phyloP scores from a whole-genome alignment of 1,139 yeast genomes.

The Nakaseomyces sp. region DNA sequence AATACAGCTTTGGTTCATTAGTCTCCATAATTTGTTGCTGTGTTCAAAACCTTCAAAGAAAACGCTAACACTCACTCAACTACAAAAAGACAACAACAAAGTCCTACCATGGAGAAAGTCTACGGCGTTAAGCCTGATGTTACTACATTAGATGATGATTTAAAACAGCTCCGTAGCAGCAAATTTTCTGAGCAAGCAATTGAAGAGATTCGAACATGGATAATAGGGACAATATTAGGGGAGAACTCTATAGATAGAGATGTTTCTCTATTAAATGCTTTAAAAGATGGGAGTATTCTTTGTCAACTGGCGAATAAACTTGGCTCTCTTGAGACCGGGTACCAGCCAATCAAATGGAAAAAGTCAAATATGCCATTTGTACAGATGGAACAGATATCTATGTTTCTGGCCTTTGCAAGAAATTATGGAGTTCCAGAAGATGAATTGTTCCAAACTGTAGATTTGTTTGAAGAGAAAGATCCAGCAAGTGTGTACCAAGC shows the following conservation, averaged over 20 bases:
- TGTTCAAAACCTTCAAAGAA: no score
- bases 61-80: no score
- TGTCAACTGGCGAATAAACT: conserved; percentile 38
- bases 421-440: conserved; percentile 68
- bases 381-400: conserved; percentile 80
- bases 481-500: conserved; percentile 72
- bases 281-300: conserved; percentile 59
- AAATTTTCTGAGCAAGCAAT: conserved; percentile 40
- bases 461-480: conserved; percentile 63
- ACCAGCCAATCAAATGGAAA: conserved; percentile 43
- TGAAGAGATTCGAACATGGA: conserved; percentile 45
- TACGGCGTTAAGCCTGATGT: conserved; percentile 31
- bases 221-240: conserved; percentile 33
- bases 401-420: conserved; percentile 55
- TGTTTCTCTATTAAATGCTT: conserved; percentile 39
- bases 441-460: conserved; percentile 77
- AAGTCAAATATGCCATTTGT: conserved; percentile 73
- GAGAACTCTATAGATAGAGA: conserved; percentile 9
- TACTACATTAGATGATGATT: conserved; percentile 53
- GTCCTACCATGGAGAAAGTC: conserved; percentile 13
- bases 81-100: not conserved
- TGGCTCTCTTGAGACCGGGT: conserved; percentile 8
- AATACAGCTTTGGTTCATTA: no score
- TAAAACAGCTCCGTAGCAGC: conserved; percentile 37
- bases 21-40: no score